Evolutionary conservation across 495 filamentous ascomycete genomes (phyloP), one percentile per base, ranked within the genome.

Genomic region (Astrocystis sublimbata): DNA sequence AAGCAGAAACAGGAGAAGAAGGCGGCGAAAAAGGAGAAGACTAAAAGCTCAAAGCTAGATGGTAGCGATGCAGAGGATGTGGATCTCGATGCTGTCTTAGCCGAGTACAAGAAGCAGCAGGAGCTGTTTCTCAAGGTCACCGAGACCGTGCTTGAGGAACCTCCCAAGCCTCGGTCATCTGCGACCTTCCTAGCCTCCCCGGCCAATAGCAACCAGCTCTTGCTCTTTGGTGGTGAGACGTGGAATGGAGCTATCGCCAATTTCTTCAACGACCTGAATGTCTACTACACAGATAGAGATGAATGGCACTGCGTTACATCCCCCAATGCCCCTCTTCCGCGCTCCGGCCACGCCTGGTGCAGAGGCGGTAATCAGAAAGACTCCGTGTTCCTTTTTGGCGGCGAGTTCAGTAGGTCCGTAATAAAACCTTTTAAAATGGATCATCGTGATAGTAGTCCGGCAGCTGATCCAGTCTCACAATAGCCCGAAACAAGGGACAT

Each of bases 71-170:
- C 79, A 38, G 92, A 96, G 76, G 92, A 97, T 66, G 86, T 93
- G n/a, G 94, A 98, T 76, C 79, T 98, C 42, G 94, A 98, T 73
- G 86, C 88, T n/a, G 92, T 98, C n/a, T 87, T 98, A 12, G 92
- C 92, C 17, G 91, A 94, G 75, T 98, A 96, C 71, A 85, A 83
- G 57, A 79, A 75, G 63, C 74, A 92, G 76, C 94, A 98, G 79
- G 93, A 94, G 58, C 88, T 89, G 67, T 97, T 94, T 68, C 84
- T 93, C 64, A 96, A 96, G 78, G 85, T 98, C 68, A 97, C 93
- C 4, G 94, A 98, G 75, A 81, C 83, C 7, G 72, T 82, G 2
- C 87, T 83, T n/a, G 74, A 80, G 17, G 85, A 79, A 8, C 91
- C 94, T 46, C 94, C 93, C 2, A 83, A 86, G 21, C 83, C 92